Evolutionary conservation across 2,329 filamentous ascomycete species (phyloP), one percentile per base, ranked within the genome.

Genomic region (Monilinia fructicola): DNA sequence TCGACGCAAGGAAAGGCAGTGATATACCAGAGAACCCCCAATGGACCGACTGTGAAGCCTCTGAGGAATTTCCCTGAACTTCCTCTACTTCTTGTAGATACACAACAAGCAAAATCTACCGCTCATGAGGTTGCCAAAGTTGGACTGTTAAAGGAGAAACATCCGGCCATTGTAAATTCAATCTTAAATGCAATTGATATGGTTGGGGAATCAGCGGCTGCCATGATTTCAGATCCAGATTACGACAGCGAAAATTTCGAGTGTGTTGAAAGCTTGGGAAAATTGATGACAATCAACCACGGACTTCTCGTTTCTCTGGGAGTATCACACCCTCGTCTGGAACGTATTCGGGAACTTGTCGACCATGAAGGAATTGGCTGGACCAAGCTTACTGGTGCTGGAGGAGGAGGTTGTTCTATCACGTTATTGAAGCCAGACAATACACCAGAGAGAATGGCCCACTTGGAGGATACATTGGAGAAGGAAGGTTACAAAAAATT

Each of bases 341-440:
- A 99, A 79, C 87, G 94, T 42, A 88, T 99, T 72, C 88, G 95
- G 69, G 94, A 97, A 79, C 82, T 99, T 35, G 90, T 96, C 59
- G 94, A 99, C 72, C 88, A 95, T 73, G 86, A 92, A 66, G 90
- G 90, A 52, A 90, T 97, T 66, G 95, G 95, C 40, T 99, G 93
- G 93, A 97, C 95, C 16, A 99, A 99, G 78, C 84, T 99, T 67
- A 99, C 95, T 0, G 95, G 95, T 44, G 95, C 95, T 1, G 95
- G 95, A 28, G 96, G 95, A 16, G 96, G 95, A 66, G 95, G 95
- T 3, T 98, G 96, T 78, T 94, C 93, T 3, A 98, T 99, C 72
- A 96, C 94, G 0, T 81, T 99, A 4, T 82, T 99, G 59, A 90
- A 89, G 70, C 90, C 91, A 0, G 86, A 85, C 40, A 81, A 85